Evolutionary conservation across 1,139 yeast genomes (phyloP), one percentile per base, ranked within the genome.

Genomic region (Sugiyamaella castrensis): DNA sequence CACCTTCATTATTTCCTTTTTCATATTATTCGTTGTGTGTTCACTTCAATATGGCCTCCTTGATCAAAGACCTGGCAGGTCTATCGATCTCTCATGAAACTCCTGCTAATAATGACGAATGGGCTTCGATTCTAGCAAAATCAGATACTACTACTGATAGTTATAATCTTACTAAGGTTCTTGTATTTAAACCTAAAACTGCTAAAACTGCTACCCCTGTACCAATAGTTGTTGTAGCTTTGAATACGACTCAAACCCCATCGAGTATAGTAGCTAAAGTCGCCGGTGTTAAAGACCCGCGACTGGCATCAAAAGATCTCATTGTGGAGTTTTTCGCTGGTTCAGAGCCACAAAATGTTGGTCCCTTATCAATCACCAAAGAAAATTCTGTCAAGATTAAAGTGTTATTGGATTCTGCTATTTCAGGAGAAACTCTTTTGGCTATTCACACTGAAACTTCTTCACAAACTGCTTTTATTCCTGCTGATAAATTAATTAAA

Each of bases 141-240:
- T 51, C 37, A n/a, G 44, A 35, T 11, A 8, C 16, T 9, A 37
- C 40, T n/a, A 34, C 27, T 8, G 16, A 19, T 8, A 34, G 47
- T 32, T 60, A 52, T 46, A 48, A 50, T 7, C 50, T 64, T 38
- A 80, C 86, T 55, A 88, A 88, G 68, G 78, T 92, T 4, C 75
- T 88, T 57, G 89, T 88, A 31, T 88, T 88, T 77, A 88, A 88
- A 72, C 96, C 96, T 60, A 88, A 88, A 71, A 87, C 96, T 43
- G 84, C 95, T 48, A 88, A 87, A 66, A 71, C 88, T 42, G 89
- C 87, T 46, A 70, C 79, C n/a, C 87, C 95, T 31, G 81, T 85
- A 45, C 96, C 96, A 42, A 76, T 88, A 30, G 80, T 88, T 43
- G 87, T 88, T 33, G 77, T 88, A 63, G 95, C 96, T 7, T 75